Evolutionary conservation across 2,329 filamentous ascomycete genomes (phyloP).

Genomic region (Exophiala sideris): DNA sequence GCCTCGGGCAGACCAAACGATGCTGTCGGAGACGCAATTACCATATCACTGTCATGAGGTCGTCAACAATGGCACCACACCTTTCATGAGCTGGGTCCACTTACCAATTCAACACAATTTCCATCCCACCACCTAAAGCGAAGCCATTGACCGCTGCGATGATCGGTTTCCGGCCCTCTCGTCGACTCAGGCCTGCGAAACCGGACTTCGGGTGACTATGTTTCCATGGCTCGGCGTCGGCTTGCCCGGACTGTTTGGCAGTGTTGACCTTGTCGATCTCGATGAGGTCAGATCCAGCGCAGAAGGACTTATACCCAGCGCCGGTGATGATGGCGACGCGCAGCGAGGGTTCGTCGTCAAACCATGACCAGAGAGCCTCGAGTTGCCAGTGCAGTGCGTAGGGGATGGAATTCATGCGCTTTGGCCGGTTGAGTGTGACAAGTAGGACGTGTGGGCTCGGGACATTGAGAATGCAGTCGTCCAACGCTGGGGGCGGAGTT

Average conservation of each 20-base stretch:
- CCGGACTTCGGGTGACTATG: constrained; percentile 30
- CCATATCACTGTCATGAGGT: constrained; percentile 52
- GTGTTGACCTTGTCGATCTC: constrained; percentile 28
- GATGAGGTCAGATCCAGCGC: constrained; percentile 43
- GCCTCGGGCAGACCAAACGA: constrained; percentile 69
- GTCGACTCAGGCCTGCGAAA: constrained; percentile 48
- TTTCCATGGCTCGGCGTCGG: constrained; percentile 13
- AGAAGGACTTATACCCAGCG: constrained; percentile 38
- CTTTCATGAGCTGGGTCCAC: neutral
- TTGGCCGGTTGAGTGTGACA: constrained; percentile 43
- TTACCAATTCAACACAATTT: constrained; percentile 48
- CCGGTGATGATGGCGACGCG: constrained; percentile 42
- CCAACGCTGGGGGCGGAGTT: neutral
- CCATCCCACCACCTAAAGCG: constrained; percentile 70
- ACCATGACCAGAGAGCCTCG: constrained; percentile 41
- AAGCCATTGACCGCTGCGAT: constrained; percentile 72
- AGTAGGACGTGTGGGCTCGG: constrained; percentile 45
- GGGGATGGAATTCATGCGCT: constrained; percentile 43
- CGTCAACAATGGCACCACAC: constrained; percentile 51
- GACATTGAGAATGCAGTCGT: constrained; percentile 32
- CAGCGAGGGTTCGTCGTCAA: constrained; percentile 40
- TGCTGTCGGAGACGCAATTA: constrained; percentile 57
- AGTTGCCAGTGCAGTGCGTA: constrained; percentile 38
- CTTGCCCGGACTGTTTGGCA: constrained; percentile 1
- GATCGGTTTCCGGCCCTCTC: constrained; percentile 67